Base-by-base conservation (phyloP, 257 asterid species). In the Nicotiana knightiana region DNA sequence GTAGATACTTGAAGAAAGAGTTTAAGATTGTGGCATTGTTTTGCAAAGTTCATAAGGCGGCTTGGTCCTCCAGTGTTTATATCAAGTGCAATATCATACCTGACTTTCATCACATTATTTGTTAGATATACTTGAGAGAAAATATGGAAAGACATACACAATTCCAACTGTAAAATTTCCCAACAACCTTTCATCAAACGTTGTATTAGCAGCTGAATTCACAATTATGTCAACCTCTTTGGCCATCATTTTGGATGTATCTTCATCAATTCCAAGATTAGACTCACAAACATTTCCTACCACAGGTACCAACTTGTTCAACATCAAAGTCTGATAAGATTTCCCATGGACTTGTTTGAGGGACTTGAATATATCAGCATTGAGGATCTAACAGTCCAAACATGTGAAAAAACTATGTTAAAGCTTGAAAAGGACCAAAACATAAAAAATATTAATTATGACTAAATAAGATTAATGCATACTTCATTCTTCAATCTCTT, bases 1-100 rank as follows among this genome's bases (percentile, higher is more conserved):
- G 99, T 95, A n/a, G 99, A 93, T 28, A 95, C 88, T 85, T 95
- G 99, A 70, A 93, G 53, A 85, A 95, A 95, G 85, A 95, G 97
- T 82, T 88, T 86, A 64, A 93, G 83, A 81, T 89, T 93, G 85
- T 68, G 86, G 92, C 99, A 95, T 71, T 90, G 85, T 80, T 92
- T 92, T 57, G 99, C 93, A 46, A 95, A 95, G 58, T 83, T 86
- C 89, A 93, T 89, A 75, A 92, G 89, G 28, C 97, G 98, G 71
- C 85, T 88, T 7, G 99, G 95, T 81, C 99, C 98, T 18, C 88
- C 81, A 1, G 97, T 95, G 89, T 95, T 95, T 83, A 95, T 91
- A 81, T 93, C 97, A 2, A 95, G 95, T 63, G 99, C 94, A 80
- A 86, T 85, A 85, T 95, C 98, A 64, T 95, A 95, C 91, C 98